Conservation (phyloP, 768 basidiomycete species). For the Pisolithus sp. region DNA sequence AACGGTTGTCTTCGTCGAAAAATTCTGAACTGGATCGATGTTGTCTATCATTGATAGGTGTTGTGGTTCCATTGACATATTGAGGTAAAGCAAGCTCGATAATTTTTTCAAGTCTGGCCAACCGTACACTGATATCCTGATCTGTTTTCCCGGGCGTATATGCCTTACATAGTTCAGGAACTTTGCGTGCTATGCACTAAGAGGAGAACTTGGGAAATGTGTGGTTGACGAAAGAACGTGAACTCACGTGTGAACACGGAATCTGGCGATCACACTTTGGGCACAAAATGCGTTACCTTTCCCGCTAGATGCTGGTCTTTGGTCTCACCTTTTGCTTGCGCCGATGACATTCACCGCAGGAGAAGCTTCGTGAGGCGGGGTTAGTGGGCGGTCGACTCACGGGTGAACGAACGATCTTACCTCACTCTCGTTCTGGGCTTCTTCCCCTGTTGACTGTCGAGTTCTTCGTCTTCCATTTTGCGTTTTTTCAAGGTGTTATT, state of each 20-base stretch:
- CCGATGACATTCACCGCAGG: conserved; percentile 83
- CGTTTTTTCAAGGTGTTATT: conserved; percentile 47
- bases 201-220: conserved; percentile 10
- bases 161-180: conserved; percentile 81
- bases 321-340: conserved; percentile 73
- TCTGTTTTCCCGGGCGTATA: conserved; percentile 86
- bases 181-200: conserved; percentile 79
- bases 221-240: conserved; percentile 1
- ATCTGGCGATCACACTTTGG: conserved; percentile 76
- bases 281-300: conserved; percentile 13
- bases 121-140: conserved; percentile 69
- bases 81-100: conserved; percentile 77
- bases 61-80: conserved; percentile 42
- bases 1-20: conserved; percentile 60
- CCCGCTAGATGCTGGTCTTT: conserved; percentile 10
- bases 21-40: conserved; percentile 43
- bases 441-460: conserved; percentile 41
- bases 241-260: conserved; percentile 74
- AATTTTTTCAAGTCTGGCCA: conserved; percentile 75
- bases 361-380: conserved; percentile 46
- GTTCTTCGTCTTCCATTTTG: conserved; percentile 58
- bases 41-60: conserved; percentile 30
- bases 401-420: conserved; percentile 31
- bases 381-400: conserved; percentile 3
- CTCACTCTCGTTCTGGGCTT: conserved; percentile 72